A percentile compares a stretch with the other conserved stretches of the same genome.
phyloP scores from a whole-genome alignment of 495 filamentous ascomycete genomes.

The Aspergillus baeticus region DNA sequence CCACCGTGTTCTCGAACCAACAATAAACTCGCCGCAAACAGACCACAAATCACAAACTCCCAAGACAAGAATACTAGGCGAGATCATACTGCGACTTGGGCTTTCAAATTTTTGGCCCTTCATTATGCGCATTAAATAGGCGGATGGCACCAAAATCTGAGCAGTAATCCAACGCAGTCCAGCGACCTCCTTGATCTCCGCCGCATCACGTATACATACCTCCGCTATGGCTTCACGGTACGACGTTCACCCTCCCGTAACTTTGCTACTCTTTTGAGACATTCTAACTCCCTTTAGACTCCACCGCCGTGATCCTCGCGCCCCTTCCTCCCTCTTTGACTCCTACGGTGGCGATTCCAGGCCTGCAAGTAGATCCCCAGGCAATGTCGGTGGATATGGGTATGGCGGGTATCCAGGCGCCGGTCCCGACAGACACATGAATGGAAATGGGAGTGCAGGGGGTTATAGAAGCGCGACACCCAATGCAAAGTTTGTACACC shows the following conservation, averaged over 20 bases:
- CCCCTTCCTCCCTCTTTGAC: conserved; percentile 81
- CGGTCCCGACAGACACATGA: conserved; percentile 28
- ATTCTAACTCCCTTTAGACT: background rate
- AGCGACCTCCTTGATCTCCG: background rate
- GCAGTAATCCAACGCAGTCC: background rate
- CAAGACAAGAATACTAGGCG: background rate
- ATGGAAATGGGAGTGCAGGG: conserved; percentile 28
- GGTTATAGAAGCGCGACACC: conserved; percentile 72
- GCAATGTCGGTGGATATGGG: conserved; percentile 47
- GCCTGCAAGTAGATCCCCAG: conserved; percentile 51
- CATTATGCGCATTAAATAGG: background rate
- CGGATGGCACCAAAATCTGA: background rate
- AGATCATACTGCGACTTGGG: too few relatives aligned
- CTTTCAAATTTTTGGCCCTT: background rate
- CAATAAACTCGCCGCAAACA: conserved; percentile 3
- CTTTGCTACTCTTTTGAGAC: background rate
- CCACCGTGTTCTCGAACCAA: conserved; percentile 6
- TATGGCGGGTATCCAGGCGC: conserved; percentile 62
- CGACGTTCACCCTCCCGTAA: background rate
- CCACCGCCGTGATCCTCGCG: conserved; percentile 77
- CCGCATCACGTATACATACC: background rate
- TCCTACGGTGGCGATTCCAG: conserved; percentile 67
- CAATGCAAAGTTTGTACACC: conserved; percentile 64
- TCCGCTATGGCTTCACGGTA: conserved; percentile 34
- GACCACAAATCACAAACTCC: background rate